Evolutionary conservation across 176 grass and related monocot species (phyloP).

Genomic region (Pontederia paniculata): DNA sequence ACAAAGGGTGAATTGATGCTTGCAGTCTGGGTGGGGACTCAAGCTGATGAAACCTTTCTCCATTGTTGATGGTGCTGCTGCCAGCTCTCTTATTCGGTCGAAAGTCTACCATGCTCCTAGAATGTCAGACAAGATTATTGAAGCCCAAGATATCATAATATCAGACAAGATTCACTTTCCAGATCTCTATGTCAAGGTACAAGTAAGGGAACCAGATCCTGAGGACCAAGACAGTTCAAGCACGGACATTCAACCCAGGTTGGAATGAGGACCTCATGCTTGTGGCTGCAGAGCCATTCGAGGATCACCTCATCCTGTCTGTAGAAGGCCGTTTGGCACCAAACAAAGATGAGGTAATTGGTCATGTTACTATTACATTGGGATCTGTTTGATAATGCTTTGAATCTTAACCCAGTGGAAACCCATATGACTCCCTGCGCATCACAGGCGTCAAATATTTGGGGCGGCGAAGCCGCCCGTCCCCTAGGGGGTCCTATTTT

Average conservation of each 20-base stretch:
- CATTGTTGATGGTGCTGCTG: background rate
- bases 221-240: constrained; percentile 1
- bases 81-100: background rate
- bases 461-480: too few species aligned
- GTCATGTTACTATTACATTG: constrained; percentile 2
- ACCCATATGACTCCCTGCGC: too few species aligned
- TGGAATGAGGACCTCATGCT: constrained; percentile 8
- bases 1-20: constrained; percentile 5
- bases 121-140: background rate
- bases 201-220: background rate
- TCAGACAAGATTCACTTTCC: constrained; percentile 2
- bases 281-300: constrained; percentile 4
- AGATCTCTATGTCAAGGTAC: constrained; percentile 4
- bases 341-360: constrained; percentile 8
- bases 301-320: too few species aligned
- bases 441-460: too few species aligned
- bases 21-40: too few species aligned
- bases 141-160: constrained; percentile 1
- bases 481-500: too few species aligned
- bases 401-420: too few species aligned
- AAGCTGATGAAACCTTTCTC: constrained; percentile 5
- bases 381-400: too few species aligned
- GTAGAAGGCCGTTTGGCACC: background rate
- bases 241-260: background rate
- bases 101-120: constrained; percentile 5